Base-by-base conservation (phyloP, 306 rosid species). In the Lotus japonicus region DNA sequence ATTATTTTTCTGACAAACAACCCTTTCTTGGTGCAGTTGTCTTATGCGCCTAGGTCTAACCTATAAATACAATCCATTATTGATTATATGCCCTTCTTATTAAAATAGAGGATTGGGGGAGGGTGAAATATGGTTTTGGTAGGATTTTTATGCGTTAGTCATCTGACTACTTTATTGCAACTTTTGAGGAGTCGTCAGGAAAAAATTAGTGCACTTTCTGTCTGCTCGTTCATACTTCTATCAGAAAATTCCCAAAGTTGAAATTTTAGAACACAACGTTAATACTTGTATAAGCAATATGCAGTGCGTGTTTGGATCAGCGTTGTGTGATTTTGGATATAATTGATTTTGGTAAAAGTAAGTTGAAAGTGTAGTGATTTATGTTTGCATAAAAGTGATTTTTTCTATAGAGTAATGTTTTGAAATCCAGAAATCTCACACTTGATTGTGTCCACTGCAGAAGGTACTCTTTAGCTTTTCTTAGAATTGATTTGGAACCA, bases 61-160 rank as follows among this genome's bases (percentile, higher is more conserved):
- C 58, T 66, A 6, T 14, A 48, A 61, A 60, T 6, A 26, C 2
- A 26, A 26, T 26, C 31, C 61, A 56, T 60, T 45, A 14, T 58
- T 49, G 59, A 5, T 38, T 44, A 21, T 55, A 14, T 45, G 68
- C 57, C 35, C 14, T 36, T 45, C 16, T 42, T 48, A 3, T 28
- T 70, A 57, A 65, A 72, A 72, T 74, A 58, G 42, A 45, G 50
- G 43, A 64, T 41, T 1, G 11, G 2, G 33, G 36, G 71, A 70
- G 21, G 18, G 62, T 13, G 42, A 4, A 38, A 28, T 60, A 58
- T 66, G 8, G 21, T 12, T 44, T 67, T 43, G 28, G 38, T 16
- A 48, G 8, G 39, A 10, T 17, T 48, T 18, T 31, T 10, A 26
- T 55, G n/a, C n/a, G 61, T 46, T 26, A 36, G 16, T 67, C 11